Base-by-base conservation (phyloP, 352 stramenopile genomes). In the Phytophthora cryptogea region DNA sequence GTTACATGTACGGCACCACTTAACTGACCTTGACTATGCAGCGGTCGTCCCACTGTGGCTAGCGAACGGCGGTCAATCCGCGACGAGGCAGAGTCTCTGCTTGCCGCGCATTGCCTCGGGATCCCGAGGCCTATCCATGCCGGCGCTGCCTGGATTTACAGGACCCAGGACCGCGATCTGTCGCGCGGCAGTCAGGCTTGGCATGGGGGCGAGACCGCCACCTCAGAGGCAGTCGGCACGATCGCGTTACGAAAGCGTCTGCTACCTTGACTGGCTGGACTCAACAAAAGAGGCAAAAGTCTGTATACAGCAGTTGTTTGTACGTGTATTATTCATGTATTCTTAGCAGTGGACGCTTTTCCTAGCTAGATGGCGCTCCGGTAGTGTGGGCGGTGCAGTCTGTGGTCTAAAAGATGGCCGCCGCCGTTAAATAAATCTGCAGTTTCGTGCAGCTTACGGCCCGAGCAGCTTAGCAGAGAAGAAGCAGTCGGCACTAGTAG, bases 391-490 rank as follows among this genome's bases (percentile, higher is more conserved):
- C 54, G 32, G 37, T 64, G 33, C 13, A 63, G 41, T 54, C 30
- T 44, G 35, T 50, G 49, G 41, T 49, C 41, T 50, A 58, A 54
- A 48, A 20, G 49, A 32, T 28, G 37, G 31, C 23, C 44, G 16
- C 20, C 36, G 46, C 28, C 16, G 44, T 66, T 71, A 71, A 72
- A 68, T 72, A 64, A 60, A n/a, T 4, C 47, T 52, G 37, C 40
- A 44, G 27, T 11, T 16, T 49, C n/a, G 37, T 39, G 8, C 26
- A 41, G 27, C 31, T 54, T 61, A 66, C 45, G 57, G 55, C 40
- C 20, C 54, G 13, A 70, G 42, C 44, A 66, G 40, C 35, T 60
- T 48, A 3, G 61, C 39, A 16, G 49, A 63, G 35, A 58, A 50
- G 47, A 46, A 62, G 55, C 41, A 72, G 27, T 72, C 47, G 13